Evolutionary conservation across 805 yeast genomes (phyloP).

Genomic region (Lipomyces chichibuensis): DNA sequence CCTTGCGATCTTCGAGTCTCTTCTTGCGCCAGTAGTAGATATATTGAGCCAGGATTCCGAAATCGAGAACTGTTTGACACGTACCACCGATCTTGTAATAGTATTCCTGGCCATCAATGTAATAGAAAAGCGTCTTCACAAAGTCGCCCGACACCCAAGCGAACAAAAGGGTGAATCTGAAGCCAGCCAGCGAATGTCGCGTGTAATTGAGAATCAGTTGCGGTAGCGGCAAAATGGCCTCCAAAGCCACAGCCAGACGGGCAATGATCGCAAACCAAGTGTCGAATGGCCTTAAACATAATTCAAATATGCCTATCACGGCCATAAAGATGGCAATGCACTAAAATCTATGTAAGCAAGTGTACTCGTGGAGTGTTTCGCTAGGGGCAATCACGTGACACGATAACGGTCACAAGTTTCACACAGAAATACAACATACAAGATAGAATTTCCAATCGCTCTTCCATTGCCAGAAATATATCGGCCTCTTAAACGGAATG

Average conservation of each 20-base stretch:
- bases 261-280: conserved; percentile 59
- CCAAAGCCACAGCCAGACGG: conserved; percentile 63
- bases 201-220: conserved; percentile 75
- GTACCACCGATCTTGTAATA: conserved; percentile 58
- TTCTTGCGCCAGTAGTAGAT: conserved; percentile 53
- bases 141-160: conserved; percentile 92
- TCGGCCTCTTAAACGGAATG: conserved; percentile 51
- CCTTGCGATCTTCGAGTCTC: conserved; percentile 16
- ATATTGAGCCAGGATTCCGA: conserved; percentile 73
- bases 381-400: not conserved
- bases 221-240: conserved; percentile 45
- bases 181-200: conserved; percentile 78
- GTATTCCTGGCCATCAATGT: conserved; percentile 65
- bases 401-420: not conserved
- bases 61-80: conserved; percentile 76
- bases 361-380: not conserved
- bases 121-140: conserved; percentile 69
- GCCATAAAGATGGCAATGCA: conserved; percentile 57
- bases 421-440: conserved; percentile 10
- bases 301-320: conserved; percentile 49
- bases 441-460: conserved; percentile 54
- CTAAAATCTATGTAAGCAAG: conserved; percentile 34
- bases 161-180: conserved; percentile 70
- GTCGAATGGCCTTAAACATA: conserved; percentile 46
- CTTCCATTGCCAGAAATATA: conserved; percentile 86